Conservation (phyloP, 805 yeast species). For the Spathaspora boniae region DNA sequence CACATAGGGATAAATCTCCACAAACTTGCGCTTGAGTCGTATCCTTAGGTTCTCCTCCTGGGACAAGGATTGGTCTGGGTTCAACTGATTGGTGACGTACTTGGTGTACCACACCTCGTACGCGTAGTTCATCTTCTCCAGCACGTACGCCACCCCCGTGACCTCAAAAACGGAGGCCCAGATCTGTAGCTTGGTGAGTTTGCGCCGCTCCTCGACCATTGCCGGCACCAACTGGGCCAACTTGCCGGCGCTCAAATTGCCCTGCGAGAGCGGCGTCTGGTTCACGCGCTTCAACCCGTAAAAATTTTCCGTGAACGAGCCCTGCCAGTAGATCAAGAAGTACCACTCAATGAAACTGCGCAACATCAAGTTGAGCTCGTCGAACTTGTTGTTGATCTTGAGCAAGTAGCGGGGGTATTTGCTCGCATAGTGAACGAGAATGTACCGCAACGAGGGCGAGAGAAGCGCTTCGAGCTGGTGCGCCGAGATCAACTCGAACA, state of each 20-base stretch:
- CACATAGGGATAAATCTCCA: constrained; percentile 59
- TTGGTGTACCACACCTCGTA: constrained; percentile 64
- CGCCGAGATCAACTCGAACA: constrained; percentile 84
- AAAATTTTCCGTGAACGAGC: constrained; percentile 87
- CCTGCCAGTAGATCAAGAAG: constrained; percentile 69
- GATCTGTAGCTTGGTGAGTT: constrained; percentile 53
- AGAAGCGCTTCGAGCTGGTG: constrained; percentile 71
- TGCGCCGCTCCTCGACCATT: constrained; percentile 47
- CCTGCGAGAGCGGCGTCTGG: constrained; percentile 29
- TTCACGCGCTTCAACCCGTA: constrained; percentile 77
- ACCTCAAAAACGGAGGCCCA: constrained; percentile 53
- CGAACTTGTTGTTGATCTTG: constrained; percentile 62
- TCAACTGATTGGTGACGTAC: constrained; percentile 47
- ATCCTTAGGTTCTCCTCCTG: constrained; percentile 24
- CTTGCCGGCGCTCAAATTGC: constrained; percentile 27
- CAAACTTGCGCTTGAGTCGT: constrained; percentile 38
- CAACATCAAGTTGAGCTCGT: constrained; percentile 63
- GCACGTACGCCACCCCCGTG: constrained; percentile 65
- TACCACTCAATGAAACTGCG: constrained; percentile 68
- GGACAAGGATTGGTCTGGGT: constrained; percentile 16
- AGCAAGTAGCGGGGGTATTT: constrained; percentile 70
- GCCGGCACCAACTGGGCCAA: constrained; percentile 36
- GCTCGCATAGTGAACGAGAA: constrained; percentile 77
- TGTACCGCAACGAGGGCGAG: constrained; percentile 78
- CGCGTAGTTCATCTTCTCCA: constrained; percentile 61